Evolutionary conservation across 129 eudicot genomes (phyloP).

Genomic region (Daucus carota): DH1_v3.0 NC_030384.2:21478001-21478500

Average conservation of each 20-base stretch:
- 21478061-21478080: too few relatives aligned
- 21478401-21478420: slow-evolving; percentile 64
- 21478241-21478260: slow-evolving; percentile 2
- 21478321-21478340: slow-evolving; percentile 1
- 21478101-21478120: neutral
- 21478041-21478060: too few relatives aligned
- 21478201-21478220: neutral
- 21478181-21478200: slow-evolving; percentile 8
- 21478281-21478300: neutral
- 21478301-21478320: neutral
- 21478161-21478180: slow-evolving; percentile 8
- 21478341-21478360: slow-evolving; percentile 74
- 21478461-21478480: neutral
- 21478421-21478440: slow-evolving; percentile 41
- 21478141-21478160: neutral
- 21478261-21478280: neutral
- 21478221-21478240: neutral
- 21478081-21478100: too few relatives aligned
- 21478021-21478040: too few relatives aligned
- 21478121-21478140: neutral
- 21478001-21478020: too few relatives aligned
- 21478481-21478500: neutral
- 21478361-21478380: slow-evolving; percentile 65
- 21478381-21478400: slow-evolving; percentile 70
- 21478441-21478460: neutral